Base-by-base conservation (phyloP, 2,329 filamentous ascomycete species). In the Penicillium capsulatum region DNA sequence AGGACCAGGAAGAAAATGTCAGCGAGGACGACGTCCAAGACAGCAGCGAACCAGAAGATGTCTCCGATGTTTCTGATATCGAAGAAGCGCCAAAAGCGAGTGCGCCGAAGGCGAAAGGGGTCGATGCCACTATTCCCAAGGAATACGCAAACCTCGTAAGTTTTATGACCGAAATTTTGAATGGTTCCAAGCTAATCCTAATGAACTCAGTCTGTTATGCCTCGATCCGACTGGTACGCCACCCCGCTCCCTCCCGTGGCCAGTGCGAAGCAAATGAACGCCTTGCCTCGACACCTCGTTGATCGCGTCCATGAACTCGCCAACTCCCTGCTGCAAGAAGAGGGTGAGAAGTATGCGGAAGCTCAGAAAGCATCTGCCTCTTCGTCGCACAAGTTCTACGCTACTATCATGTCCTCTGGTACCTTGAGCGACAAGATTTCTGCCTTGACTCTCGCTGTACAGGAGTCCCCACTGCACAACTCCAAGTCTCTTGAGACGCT, bases 361-460 rank as follows among this genome's bases (percentile, higher is more conserved):
- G 83, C 76, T 28, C 77, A 87, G 50, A 74, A 87, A 51, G 71
- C 85, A 40, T 80, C 86, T 5, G 80, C 86, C 35, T 88, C 87
- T 17, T 92, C 91, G 2, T 91, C 90, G 28, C 86, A 94, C 66
- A 94, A 90, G 64, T 98, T 98, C 72, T 83, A 97, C 74, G 87
- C 90, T 1, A 94, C 89, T 13, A 96, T 98, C 63, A 96, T 97
- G 86, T 74, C 88, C 7, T 94, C 90, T 2, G 92, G 92, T 73
- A 98, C 94, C 7, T 79, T 97, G 54, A 94, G 89, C 40, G 92
- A 98, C 65, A 97, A 96, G 65, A 84, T 97, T 30, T 98, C 92
- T 2, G 94, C 92, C 3, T 73, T 98, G 58, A 98, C 92, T 3
- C 74, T 98, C 53, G 85, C 92, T 40, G 82, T 96, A 9, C 94